Conservation (phyloP, 441 rosid species). For the Rhodomyrtus psidioides region DNA sequence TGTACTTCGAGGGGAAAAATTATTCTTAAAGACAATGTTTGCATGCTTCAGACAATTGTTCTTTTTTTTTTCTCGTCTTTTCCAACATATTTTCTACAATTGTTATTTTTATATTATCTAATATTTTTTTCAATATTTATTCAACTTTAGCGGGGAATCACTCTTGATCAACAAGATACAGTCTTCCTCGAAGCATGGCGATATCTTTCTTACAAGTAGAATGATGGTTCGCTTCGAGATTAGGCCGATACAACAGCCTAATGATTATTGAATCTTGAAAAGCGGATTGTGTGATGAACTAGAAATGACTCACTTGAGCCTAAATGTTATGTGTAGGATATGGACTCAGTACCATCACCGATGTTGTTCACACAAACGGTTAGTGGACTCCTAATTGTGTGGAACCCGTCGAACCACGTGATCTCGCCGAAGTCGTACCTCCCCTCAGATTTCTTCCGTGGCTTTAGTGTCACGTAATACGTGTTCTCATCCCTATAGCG, state of each 20-base stretch:
- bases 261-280: not conserved
- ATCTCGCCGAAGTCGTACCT: slow-evolving; percentile 52
- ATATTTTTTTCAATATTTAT: not conserved
- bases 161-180: not conserved
- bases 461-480: slow-evolving; percentile 35
- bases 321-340: not conserved
- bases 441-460: slow-evolving; percentile 30
- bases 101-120: no score
- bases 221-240: not conserved
- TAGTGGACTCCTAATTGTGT: slow-evolving; percentile 53
- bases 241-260: not conserved
- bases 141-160: not conserved
- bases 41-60: no score
- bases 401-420: slow-evolving; percentile 44
- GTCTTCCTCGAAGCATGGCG: not conserved
- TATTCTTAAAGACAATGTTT: no score
- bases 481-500: slow-evolving; percentile 23
- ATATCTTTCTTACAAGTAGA: not conserved
- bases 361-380: slow-evolving; percentile 28
- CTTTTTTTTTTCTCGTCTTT: no score
- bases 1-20: no score
- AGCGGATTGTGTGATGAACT: not conserved
- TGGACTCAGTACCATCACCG: not conserved
- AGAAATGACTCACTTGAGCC: not conserved
- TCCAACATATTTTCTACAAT: no score